Base-by-base conservation (phyloP, 345 rosid species). In the Balakata baccata region DNA sequence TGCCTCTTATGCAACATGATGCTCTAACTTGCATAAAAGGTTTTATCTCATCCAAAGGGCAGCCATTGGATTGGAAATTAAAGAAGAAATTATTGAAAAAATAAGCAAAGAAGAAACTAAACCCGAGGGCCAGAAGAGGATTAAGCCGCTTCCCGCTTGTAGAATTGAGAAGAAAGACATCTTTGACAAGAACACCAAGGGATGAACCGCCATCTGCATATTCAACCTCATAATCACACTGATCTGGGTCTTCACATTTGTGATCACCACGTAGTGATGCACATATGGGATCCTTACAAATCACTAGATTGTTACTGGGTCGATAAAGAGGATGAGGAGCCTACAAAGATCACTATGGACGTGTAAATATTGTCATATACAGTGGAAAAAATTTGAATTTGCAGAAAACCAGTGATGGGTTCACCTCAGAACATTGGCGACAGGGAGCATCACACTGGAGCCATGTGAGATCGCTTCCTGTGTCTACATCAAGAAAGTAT, bases 391-490 rank as follows among this genome's bases (percentile, higher is more conserved):
- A 6, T 52, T 14, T 50, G 59, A 54, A 29, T 29, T 29, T 29
- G n/a, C 56, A 51, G 39, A 16, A 8, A 23, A 43, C 20, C 11
- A 9, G 11, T 20, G n/a, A 51, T 7, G 11, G 7, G 50, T 3
- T 62, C 74, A 82, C 96, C 97, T 84, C 87, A 54, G 81, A 61
- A 77, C 95, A 90, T 3, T 58, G 89, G 71, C 74, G 89, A 71
- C 93, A 86, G 62, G 98, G 97, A 51, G 88, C 95, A 81, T 92
- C 88, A 50, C 98, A 94, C 69, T 94, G 98, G 81, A 94, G 97
- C 98, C 97, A 92, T 60, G 97, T 92, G 77, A 94, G 95, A 79
- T 94, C 98, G 78, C 97, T 94, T 54, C 98, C 98, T 1, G 98
- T 89, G 58, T 94, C 97, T 53, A 90, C 85, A 85, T 94, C 97